phyloP scores from a whole-genome alignment of 441 rosid genomes.

The Viola pubescens region DNA sequence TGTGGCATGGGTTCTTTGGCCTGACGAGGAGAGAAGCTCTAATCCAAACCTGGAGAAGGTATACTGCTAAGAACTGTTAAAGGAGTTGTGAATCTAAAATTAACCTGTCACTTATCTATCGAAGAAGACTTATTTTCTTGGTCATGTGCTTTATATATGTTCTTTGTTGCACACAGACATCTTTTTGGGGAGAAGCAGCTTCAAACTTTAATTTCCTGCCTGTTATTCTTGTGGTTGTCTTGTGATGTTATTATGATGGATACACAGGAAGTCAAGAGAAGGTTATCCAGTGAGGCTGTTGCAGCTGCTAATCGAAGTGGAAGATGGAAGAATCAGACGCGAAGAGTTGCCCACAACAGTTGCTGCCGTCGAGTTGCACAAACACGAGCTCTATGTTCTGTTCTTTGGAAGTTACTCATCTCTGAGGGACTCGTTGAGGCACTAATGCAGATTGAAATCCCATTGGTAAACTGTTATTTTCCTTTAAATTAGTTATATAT shows the following conservation, averaged over 20 bases:
- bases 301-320: constrained; percentile 91
- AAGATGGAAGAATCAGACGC: constrained; percentile 94
- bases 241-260: constrained; percentile 23
- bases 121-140: background rate
- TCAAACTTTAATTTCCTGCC: constrained; percentile 6
- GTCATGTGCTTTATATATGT: background rate
- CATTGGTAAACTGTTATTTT: constrained; percentile 53
- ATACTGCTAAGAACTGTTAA: constrained; percentile 6
- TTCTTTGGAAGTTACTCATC: constrained; percentile 84
- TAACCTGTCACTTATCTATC: background rate
- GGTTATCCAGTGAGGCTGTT: constrained; percentile 70
- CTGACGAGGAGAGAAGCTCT: constrained; percentile 94
- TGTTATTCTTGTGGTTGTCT: constrained; percentile 13
- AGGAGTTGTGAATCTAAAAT: background rate
- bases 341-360: constrained; percentile 92
- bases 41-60: constrained; percentile 89
- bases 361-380: constrained; percentile 95
- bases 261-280: constrained; percentile 79
- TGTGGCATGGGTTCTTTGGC: constrained; percentile 95
- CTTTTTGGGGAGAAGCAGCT: constrained; percentile 8
- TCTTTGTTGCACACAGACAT: background rate
- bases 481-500: background rate
- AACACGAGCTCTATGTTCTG: constrained; percentile 62
- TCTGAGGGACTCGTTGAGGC: constrained; percentile 72
- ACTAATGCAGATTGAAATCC: constrained; percentile 67